Conservation (phyloP, 805 yeast species). For the Candida ovalis region DNA sequence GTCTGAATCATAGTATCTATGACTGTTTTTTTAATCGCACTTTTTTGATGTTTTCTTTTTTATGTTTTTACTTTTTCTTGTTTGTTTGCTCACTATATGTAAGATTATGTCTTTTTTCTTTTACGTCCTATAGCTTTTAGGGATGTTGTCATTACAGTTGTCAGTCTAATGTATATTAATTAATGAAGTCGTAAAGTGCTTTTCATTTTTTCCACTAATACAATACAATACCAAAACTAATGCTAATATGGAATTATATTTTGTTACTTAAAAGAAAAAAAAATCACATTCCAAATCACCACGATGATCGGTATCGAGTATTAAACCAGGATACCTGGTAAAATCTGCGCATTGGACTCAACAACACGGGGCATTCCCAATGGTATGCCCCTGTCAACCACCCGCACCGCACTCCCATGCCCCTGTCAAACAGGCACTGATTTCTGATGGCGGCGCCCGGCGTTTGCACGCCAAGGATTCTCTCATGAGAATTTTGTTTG, state of each 20-base stretch:
- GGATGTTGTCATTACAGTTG: not conserved
- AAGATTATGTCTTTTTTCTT: not conserved
- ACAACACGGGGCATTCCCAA: conserved; percentile 22
- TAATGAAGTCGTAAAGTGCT: not conserved
- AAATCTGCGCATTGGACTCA: conserved; percentile 39
- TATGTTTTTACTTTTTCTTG: not conserved
- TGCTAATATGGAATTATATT: not conserved
- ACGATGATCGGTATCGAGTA: conserved; percentile 40
- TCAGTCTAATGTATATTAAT: not conserved
- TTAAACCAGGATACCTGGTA: conserved; percentile 17
- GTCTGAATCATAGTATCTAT: too few species aligned
- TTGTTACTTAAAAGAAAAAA: not conserved
- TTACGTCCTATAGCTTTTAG: not conserved
- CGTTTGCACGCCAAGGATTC: conserved; percentile 36
- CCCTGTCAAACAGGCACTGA: conserved; percentile 9
- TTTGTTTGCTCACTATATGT: not conserved
- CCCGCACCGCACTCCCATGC: conserved; percentile 37
- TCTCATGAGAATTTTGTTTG: conserved; percentile 31
- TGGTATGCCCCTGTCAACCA: conserved; percentile 29
- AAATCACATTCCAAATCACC: conserved; percentile 17
- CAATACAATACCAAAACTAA: not conserved
- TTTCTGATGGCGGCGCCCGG: conserved; percentile 38
- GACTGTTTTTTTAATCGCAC: too few species aligned
- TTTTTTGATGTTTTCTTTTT: not conserved
- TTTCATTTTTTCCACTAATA: not conserved